Base-by-base conservation (phyloP, 116 monocot species). In the Dioscorea cayenensis region DNA sequence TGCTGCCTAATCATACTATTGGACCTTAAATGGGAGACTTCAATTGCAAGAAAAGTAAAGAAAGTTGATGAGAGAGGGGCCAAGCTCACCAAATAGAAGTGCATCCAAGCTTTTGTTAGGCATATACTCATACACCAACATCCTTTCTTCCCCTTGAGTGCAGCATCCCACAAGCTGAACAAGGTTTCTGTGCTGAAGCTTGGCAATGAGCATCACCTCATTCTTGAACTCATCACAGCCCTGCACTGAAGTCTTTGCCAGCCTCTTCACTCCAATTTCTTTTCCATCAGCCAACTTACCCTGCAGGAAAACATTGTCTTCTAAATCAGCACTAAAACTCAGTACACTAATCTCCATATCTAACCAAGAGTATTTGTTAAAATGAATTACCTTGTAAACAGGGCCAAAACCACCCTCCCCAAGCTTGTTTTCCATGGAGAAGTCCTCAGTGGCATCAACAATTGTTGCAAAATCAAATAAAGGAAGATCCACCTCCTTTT, bases 341-440 rank as follows among this genome's bases (percentile, higher is more conserved):
- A 55, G 5, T 2, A 14, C 55, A 55, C 17, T 43, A 12, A 1
- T 43, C 11, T 43, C 43, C 43, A 43, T 12, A 43, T 5, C 43
- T 43, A 43, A 0, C 6, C 12, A 43, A 43, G 7, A 43, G 43
- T 43, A 16, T 55, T 16, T 55, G 55, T n/a, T 55, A 18, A 18
- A n/a, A 12, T n/a, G 5, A 55, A 16, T n/a, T 55, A 55, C 55
- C 55, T 55, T 70, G 29, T 76, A 76, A 2, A 76, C 76, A 16
- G 70, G 76, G 17, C 70, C 76, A 65, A 70, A 76, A 7, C 76
- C 64, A 18, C 76, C 76, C 52, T 76, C 51, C 14, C 76, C 70
- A 35, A 76, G 67, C 35, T 64, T 70, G 52, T 76, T 76, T 8
- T 14, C 21, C 13, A 8, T n/a, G 8, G 70, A 64, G 62, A 76